A percentile compares a stretch with the other conserved stretches of the same genome.
Conservation (phyloP, 345 rosid species). For the Lenwebbia sp. region DNA sequence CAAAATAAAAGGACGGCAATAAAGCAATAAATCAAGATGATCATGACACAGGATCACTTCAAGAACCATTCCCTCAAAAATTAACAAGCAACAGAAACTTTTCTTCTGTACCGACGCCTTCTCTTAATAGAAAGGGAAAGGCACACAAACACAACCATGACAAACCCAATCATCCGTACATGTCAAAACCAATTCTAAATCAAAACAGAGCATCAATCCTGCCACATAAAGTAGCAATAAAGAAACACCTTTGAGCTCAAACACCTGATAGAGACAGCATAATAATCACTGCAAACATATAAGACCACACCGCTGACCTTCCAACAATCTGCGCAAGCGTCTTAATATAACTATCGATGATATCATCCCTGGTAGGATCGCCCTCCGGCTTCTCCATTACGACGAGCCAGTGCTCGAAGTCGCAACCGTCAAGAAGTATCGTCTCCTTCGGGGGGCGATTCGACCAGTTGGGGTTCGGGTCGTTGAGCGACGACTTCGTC, state of each 20-base stretch:
- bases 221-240: background rate
- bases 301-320: slow-evolving; percentile 27
- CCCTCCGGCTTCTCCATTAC: slow-evolving; percentile 73
- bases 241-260: too few species aligned
- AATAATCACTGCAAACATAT: background rate
- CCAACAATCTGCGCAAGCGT: slow-evolving; percentile 65
- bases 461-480: slow-evolving; percentile 81
- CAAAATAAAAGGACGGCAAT: background rate
- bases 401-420: slow-evolving; percentile 94
- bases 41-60: background rate
- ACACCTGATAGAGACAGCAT: background rate
- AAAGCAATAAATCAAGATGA: background rate
- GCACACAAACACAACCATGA: too few species aligned
- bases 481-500: slow-evolving; percentile 57
- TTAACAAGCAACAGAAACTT: too few species aligned
- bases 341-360: slow-evolving; percentile 78
- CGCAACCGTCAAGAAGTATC: slow-evolving; percentile 86
- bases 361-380: slow-evolving; percentile 73
- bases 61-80: too few species aligned
- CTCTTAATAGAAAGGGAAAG: too few species aligned
- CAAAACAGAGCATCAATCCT: background rate
- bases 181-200: background rate
- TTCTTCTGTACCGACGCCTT: too few species aligned
- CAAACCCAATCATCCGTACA: background rate
- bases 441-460: slow-evolving; percentile 93